Percentiles rank a stretch among this genome's conserved stretches.
phyloP scores from a whole-genome alignment of 768 basidiomycete genomes.

The Calocera viscosa region DNA sequence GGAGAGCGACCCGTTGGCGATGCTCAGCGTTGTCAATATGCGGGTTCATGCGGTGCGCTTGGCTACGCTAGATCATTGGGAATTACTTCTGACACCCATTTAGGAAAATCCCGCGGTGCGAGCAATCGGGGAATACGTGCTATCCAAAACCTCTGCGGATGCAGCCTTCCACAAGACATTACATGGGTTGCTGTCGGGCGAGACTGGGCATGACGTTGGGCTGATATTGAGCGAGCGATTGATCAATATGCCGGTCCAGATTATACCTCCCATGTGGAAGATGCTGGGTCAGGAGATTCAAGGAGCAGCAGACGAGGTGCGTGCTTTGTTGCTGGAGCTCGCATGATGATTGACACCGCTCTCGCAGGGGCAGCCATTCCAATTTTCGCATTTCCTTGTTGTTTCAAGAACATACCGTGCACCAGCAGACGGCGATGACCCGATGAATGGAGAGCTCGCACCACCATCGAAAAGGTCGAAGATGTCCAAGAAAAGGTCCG shows the following conservation, averaged over 20 bases:
- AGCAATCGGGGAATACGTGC: constrained; percentile 56
- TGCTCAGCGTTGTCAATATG: constrained; percentile 75
- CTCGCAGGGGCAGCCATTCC: constrained; percentile 45
- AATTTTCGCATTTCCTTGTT: constrained; percentile 61
- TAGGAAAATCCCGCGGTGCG: constrained; percentile 63
- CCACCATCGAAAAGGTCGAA: constrained; percentile 27
- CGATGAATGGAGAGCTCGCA: constrained; percentile 25
- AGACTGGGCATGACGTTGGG: constrained; percentile 38
- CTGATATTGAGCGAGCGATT: constrained; percentile 78
- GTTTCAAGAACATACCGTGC: constrained; percentile 70
- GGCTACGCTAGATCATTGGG: constrained; percentile 9
- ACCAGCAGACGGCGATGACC: constrained; percentile 51
- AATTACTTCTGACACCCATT: neutral
- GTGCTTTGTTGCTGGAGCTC: constrained; percentile 19
- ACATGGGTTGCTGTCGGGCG: constrained; percentile 39
- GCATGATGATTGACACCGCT: neutral
- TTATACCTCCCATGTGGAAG: constrained; percentile 80
- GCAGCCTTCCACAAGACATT: constrained; percentile 42
- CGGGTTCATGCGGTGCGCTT: constrained; percentile 46
- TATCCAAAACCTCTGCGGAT: constrained; percentile 44
- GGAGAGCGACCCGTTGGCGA: constrained; percentile 82
- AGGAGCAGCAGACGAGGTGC: constrained; percentile 52
- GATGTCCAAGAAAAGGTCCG: constrained; percentile 33
- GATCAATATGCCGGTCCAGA: constrained; percentile 91
- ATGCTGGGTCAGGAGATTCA: constrained; percentile 80